A percentile compares a stretch with the other conserved stretches of the same genome.
These are phyloP conservation scores for Lupinus albus DNA, from an alignment of 306 rosid genomes.

Conservation along the genomic window DNA sequence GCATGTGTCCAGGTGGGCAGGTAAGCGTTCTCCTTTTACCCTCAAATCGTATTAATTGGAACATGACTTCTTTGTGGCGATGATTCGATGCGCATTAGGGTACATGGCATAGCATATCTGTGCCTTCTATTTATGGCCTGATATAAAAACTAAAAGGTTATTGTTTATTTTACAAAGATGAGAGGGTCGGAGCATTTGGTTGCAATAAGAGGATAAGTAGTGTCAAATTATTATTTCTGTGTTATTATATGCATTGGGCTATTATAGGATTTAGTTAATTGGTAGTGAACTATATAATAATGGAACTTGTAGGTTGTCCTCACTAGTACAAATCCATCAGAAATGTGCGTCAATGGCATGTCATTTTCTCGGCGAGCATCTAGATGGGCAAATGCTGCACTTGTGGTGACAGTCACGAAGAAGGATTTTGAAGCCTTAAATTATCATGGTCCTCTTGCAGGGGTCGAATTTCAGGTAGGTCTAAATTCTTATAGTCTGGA, in stretches of 20 bases:
- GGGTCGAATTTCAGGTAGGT: conserved; percentile 87
- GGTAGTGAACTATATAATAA: conserved; percentile 26
- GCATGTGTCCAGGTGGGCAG: conserved; percentile 99
- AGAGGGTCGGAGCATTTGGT: conserved; percentile 23
- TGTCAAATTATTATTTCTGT: conserved; percentile 15
- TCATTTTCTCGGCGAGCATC: conserved; percentile 95
- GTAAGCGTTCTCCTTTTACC: conserved; percentile 48
- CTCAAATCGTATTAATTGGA: conserved; percentile 36
- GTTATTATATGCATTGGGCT: conserved; percentile 1
- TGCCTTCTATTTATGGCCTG: background rate
- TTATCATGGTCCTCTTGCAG: conserved; percentile 80
- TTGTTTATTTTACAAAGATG: conserved; percentile 4
- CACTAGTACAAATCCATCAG: conserved; percentile 88
- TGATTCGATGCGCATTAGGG: conserved; percentile 15
- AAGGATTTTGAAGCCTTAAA: conserved; percentile 75
- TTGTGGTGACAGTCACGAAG: conserved; percentile 76
- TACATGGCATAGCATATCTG: conserved; percentile 15
- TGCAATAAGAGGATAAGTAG: conserved; percentile 10
- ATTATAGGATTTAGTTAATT: conserved; percentile 33
- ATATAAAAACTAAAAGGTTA: background rate
- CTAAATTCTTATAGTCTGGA: conserved; percentile 8
- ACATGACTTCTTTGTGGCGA: conserved; percentile 22
- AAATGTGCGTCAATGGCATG: conserved; percentile 94
- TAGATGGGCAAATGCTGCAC: conserved; percentile 98
- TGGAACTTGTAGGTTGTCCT: conserved; percentile 83